A percentile compares a stretch with the other conserved stretches of the same genome.
phyloP scores from a whole-genome alignment of 495 filamentous ascomycete genomes.

The Aspergillus diversus region DNA sequence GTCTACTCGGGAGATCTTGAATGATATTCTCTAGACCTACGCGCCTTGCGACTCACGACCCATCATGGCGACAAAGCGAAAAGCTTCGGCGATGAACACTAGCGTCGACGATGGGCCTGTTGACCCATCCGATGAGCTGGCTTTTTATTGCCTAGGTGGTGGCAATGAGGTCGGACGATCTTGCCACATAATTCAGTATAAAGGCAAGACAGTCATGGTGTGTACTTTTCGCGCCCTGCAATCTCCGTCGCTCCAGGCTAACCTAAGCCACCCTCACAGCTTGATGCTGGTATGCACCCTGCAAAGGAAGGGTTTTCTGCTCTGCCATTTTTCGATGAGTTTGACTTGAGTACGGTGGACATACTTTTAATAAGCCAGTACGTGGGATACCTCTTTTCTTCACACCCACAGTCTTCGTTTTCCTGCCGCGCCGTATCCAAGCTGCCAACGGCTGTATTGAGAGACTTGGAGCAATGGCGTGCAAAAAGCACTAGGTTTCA shows the following conservation, averaged over 20 bases:
- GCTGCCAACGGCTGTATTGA: conserved; percentile 16
- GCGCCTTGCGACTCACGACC: not conserved
- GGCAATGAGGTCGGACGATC: conserved; percentile 97
- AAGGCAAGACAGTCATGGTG: conserved; percentile 98
- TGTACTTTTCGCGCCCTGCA: conserved; percentile 30
- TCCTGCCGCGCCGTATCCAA: not conserved
- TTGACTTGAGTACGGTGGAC: conserved; percentile 95
- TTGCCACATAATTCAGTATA: conserved; percentile 98
- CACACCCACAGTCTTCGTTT: conserved; percentile 13
- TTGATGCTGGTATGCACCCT: conserved; percentile 95
- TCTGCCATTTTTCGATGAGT: conserved; percentile 97
- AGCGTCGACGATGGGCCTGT: conserved; percentile 66
- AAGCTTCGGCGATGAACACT: conserved; percentile 67
- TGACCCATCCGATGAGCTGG: conserved; percentile 83
- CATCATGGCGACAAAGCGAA: conserved; percentile 76
- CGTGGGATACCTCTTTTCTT: conserved; percentile 44
- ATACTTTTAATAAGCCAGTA: conserved; percentile 98
- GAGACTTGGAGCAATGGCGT: conserved; percentile 11
- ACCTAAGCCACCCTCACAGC: conserved; percentile 51
- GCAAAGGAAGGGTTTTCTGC: conserved; percentile 95
- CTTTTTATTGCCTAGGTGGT: conserved; percentile 90
- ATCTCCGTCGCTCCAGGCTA: conserved; percentile 14
- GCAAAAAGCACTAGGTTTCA: conserved; percentile 11
- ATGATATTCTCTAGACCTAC: not conserved
- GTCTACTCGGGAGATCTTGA: not conserved